These are phyloP conservation scores for Olyra latifolia DNA, from an alignment of 176 grass and related monocot species.

Conservation along the genomic window DNA sequence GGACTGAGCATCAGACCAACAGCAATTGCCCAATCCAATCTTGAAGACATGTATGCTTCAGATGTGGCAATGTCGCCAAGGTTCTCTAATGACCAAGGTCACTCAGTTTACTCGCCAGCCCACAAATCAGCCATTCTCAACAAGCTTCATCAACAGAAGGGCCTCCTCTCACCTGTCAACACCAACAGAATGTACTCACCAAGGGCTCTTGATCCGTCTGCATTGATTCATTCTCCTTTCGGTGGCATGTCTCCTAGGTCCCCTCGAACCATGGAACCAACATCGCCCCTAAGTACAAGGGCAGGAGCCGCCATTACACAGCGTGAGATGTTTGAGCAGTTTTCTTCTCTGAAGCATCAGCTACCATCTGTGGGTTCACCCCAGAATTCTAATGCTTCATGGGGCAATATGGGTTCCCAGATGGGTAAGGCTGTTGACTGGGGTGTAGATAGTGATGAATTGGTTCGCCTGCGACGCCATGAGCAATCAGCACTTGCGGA, in stretches of 20 bases:
- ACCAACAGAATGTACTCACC: constrained; percentile 69
- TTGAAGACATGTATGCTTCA: constrained; percentile 71
- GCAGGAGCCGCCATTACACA: constrained; percentile 40
- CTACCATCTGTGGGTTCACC: constrained; percentile 45
- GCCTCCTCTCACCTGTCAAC: constrained; percentile 70
- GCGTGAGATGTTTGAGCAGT: constrained; percentile 58
- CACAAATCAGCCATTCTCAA: constrained; percentile 82
- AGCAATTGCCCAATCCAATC: constrained; percentile 49
- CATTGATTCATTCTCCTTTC: constrained; percentile 48
- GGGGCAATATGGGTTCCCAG: constrained; percentile 59
- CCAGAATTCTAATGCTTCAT: constrained; percentile 43
- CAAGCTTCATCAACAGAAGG: constrained; percentile 58
- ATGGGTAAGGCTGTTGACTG: constrained; percentile 65
- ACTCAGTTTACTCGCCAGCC: constrained; percentile 57
- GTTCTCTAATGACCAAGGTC: constrained; percentile 71
- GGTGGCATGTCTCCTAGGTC: constrained; percentile 62
- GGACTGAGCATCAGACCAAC: constrained; percentile 47
- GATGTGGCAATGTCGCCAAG: constrained; percentile 68
- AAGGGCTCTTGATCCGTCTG: constrained; percentile 52
- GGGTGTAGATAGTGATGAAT: constrained; percentile 60
- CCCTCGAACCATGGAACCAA: constrained; percentile 66
- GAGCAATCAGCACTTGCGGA: constrained; percentile 22
- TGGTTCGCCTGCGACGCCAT: constrained; percentile 37
- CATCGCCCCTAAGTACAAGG: constrained; percentile 56
- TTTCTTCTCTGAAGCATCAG: constrained; percentile 38